Evolutionary conservation across 2,329 filamentous ascomycete genomes (phyloP), one percentile per base, ranked within the genome.

Genomic region (Lachnellula arida): DNA sequence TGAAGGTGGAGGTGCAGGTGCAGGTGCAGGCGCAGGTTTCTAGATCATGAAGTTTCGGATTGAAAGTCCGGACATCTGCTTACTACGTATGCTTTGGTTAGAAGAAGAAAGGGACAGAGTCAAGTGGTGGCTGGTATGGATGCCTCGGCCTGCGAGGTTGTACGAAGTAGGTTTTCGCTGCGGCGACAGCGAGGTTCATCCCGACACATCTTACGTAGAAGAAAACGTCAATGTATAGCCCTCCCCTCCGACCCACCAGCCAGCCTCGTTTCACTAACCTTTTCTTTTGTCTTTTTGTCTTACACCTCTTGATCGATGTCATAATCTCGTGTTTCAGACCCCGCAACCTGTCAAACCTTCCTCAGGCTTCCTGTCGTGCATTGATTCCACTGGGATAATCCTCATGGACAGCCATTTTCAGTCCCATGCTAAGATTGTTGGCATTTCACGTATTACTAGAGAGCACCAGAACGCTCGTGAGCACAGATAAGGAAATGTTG

Each of bases 311-410:
- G 19, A 14, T 53, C 51, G 55, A 58, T 54, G 60, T 60, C 58
- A 60, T 49, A 32, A 42, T 54, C 32, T 34, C n/a, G 34, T 25
- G n/a, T 49, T 59, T 59, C 28, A 46, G 32, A 39, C 50, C 43
- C 51, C 32, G 47, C 23, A 46, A 53, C 51, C 50, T 57, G 14
- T 34, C 47, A 48, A 47, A 39, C 19, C 19, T 19, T 19, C 19
- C 19, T 19, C 19, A 2, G 19, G 19, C 51, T 32, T 44, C 53
- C 55, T 55, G 56, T 46, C 55, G 22, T 60, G 60, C 61, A 63
- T 65, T 60, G 57, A 62, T 63, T 54, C 60, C 58, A 17, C 55
- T 34, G 50, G 57, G 61, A 53, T 61, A 46, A 43, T 49, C 58
- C 63, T 52, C 60, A 8, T 28, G 23, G 17, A 56, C 51, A 57